Conservation (phyloP, 2,329 filamentous ascomycete species). For the Sporothrix inflata region DNA sequence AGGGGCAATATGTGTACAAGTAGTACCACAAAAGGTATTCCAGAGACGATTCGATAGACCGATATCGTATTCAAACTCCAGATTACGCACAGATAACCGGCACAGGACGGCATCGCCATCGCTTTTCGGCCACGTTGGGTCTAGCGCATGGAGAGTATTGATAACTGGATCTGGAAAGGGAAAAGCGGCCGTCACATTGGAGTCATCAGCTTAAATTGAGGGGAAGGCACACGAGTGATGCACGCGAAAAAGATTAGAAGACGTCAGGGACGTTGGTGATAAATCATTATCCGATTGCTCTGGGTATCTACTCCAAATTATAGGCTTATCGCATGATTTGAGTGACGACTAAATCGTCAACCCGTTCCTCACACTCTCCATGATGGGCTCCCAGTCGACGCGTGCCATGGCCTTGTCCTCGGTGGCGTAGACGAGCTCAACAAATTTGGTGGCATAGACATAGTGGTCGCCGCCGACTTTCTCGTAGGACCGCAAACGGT, state of each 20-base stretch:
- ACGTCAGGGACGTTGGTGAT: no score
- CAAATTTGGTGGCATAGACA: conserved; percentile 7
- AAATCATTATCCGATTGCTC: no score
- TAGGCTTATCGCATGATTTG: no score
- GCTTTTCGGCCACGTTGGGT: neutral
- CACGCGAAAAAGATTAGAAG: no score
- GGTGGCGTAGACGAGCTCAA: neutral
- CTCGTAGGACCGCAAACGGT: neutral
- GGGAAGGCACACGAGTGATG: neutral
- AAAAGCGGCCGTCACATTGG: neutral
- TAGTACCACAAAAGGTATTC: no score
- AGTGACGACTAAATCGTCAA: conserved; percentile 16
- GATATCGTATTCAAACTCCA: no score
- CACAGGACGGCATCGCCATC: conserved; percentile 1
- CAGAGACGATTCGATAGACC: no score
- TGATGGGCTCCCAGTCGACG: conserved; percentile 18
- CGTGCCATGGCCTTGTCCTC: conserved; percentile 13
- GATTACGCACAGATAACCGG: neutral
- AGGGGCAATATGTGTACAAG: no score
- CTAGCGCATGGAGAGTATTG: conserved; percentile 1
- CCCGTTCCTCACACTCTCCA: neutral
- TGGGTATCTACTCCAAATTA: no score
- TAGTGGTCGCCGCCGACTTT: conserved; percentile 19
- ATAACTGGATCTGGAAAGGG: neutral
- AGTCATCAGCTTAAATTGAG: neutral